Conservation (phyloP, 148 eudicot genomes). For the Chenopodium quinoa region DNA sequence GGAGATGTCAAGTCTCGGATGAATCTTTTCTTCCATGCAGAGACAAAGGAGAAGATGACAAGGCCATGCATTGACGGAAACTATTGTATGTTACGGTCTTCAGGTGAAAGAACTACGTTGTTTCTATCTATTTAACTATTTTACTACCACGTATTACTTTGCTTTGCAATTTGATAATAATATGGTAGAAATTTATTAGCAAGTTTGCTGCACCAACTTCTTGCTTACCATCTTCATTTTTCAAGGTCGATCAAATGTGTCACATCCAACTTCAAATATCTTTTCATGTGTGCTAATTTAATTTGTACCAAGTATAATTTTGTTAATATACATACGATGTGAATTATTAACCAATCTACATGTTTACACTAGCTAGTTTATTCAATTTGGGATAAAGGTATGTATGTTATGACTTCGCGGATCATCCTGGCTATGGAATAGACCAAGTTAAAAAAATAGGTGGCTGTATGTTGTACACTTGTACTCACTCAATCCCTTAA, state of each 20-base stretch:
- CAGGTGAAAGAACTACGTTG: background rate
- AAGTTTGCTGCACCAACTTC: constrained; percentile 74
- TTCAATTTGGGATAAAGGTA: no score
- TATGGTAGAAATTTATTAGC: constrained; percentile 37
- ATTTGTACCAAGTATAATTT: no score
- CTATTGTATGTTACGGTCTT: background rate
- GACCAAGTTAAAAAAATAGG: no score
- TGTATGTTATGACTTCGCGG: no score
- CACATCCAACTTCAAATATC: constrained; percentile 12
- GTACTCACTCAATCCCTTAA: no score
- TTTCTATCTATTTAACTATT: background rate
- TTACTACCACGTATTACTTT: background rate
- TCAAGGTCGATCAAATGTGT: constrained; percentile 38
- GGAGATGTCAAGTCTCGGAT: background rate
- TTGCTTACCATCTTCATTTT: constrained; percentile 41
- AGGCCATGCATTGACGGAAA: constrained; percentile 1
- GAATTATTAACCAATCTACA: no score
- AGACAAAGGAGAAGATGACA: constrained; percentile 22
- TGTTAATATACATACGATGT: no score
- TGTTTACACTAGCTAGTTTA: no score
- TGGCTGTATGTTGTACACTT: no score
- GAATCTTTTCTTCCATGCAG: constrained; percentile 12
- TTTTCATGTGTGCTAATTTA: background rate
- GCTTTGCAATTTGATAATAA: constrained; percentile 20
- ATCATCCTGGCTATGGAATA: no score